Base-by-base conservation (phyloP, 139 green algal species). In the Chlorella ohadii region DNA sequence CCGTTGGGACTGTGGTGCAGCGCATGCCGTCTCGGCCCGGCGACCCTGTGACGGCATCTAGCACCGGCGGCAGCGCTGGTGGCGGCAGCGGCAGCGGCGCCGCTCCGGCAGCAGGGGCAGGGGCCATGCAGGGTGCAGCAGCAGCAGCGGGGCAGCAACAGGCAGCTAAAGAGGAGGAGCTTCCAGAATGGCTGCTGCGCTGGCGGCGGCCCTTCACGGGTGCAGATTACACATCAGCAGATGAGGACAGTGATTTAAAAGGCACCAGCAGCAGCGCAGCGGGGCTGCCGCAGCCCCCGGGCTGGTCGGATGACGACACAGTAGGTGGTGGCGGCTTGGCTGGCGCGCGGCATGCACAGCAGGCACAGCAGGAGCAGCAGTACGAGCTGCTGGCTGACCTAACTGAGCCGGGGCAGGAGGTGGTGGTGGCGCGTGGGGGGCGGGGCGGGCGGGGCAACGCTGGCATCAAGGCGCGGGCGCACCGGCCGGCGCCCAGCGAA, bases 401-500 rank as follows among this genome's bases (percentile, higher is more conserved):
- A 12, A 64, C 83, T 12, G 25, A 84, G 39, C 38, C 83, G 9
- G 86, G 86, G 34, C 66, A 87, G 66, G 55, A 88, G 65, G 85
- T 94, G 47, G 85, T 98, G 72, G 89, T 99, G 61, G 68, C 92
- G 17, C 79, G 88, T 20, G 97, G 97, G 6, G 97, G 96, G 2
- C 78, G 93, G 0, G 97, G 96, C 12, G 97, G 97, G 23, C 90
- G 94, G 4, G 97, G 97, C 66, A 99, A 99, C 87, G 87, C 91
- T 6, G 90, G 89, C n/a, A 96, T 98, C 86, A 98, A 36, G 44
- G 71, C 82, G 11, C 47, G 38, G 12, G 59, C 59, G 22, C 39
- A 75, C 57, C 67, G 78, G 38, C 31, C 31, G 44, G 72, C 72
- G 16, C 31, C 34, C 36, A 51, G 33, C 17, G 36, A 44, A n/a